Conservation (phyloP, 345 rosid species). For the Eucalyptus leucophloia region DNA sequence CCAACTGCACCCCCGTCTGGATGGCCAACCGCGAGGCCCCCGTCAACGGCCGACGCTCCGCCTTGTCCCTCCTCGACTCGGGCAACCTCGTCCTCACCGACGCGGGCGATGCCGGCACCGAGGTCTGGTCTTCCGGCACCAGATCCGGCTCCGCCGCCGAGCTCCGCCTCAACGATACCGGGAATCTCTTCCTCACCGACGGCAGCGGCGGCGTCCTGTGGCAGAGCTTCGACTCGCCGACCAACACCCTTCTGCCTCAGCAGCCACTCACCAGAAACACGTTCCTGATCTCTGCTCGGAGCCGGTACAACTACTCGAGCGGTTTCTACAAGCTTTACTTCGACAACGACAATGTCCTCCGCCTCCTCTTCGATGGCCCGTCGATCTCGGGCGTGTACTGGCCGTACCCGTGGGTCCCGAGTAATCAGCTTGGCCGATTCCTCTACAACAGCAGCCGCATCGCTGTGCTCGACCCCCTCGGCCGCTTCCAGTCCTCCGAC, state of each 20-base stretch:
- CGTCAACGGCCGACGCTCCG: slow-evolving; percentile 23
- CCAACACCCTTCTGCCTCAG: slow-evolving; percentile 25
- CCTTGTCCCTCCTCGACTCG: background rate
- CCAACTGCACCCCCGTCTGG: slow-evolving; percentile 11
- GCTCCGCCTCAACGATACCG: slow-evolving; percentile 1
- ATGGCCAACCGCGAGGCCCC: slow-evolving; percentile 30
- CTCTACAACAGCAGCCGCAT: slow-evolving; percentile 6
- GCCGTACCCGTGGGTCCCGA: background rate
- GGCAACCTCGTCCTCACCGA: slow-evolving; percentile 10
- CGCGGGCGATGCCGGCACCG: background rate
- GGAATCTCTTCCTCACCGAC: slow-evolving; percentile 6
- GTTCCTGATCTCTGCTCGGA: slow-evolving; percentile 9
- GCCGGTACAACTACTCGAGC: slow-evolving; percentile 4
- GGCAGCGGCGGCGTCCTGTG: background rate
- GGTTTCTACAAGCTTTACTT: slow-evolving; percentile 10
- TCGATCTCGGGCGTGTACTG: slow-evolving; percentile 9
- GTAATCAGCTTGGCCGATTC: background rate
- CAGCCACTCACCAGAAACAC: slow-evolving; percentile 9
- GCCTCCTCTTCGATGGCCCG: slow-evolving; percentile 5
- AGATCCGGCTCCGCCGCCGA: background rate
- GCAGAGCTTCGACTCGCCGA: slow-evolving; percentile 23
- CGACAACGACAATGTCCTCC: slow-evolving; percentile 6
- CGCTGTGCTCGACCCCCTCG: slow-evolving; percentile 5
- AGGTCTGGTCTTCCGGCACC: slow-evolving; percentile 4
- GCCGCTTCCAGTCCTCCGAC: slow-evolving; percentile 13